phyloP scores from a whole-genome alignment of 768 basidiomycete species.

The Paxillus ammoniavirescens region DNA sequence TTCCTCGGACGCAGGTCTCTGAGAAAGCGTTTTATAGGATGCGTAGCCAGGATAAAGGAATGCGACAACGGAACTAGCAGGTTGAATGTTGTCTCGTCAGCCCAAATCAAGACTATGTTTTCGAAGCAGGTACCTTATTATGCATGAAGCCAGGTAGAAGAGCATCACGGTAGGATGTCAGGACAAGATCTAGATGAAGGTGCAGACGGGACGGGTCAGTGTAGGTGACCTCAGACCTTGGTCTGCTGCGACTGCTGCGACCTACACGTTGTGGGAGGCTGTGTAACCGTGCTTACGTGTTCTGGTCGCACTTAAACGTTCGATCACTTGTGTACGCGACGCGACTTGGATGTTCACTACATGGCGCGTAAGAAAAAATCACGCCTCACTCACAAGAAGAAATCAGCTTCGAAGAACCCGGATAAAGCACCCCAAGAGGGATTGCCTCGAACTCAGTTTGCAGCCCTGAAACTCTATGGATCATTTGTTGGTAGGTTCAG shows the following conservation, averaged over 20 bases:
- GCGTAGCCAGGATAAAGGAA: constrained; percentile 95
- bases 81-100: neutral
- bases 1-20: constrained; percentile 79
- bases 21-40: constrained; percentile 91
- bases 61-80: constrained; percentile 59
- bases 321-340: constrained; percentile 12
- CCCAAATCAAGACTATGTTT: constrained; percentile 33
- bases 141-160: constrained; percentile 40
- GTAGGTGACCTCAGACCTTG: neutral
- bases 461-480: constrained; percentile 4
- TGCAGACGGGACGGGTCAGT: neutral
- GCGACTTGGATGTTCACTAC: neutral
- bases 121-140: constrained; percentile 35
- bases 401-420: neutral
- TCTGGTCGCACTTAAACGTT: constrained; percentile 14
- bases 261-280: constrained; percentile 12
- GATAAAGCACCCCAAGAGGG: neutral
- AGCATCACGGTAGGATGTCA: constrained; percentile 31
- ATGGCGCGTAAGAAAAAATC: constrained; percentile 25
- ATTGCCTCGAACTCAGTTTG: constrained; percentile 14
- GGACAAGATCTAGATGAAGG: constrained; percentile 2
- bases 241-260: neutral
- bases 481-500: constrained; percentile 19
- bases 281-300: constrained; percentile 24
- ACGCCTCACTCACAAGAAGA: constrained; percentile 20